phyloP scores from a whole-genome alignment of 169 alveolate species.

The Cryptosporidium parvum region DNA sequence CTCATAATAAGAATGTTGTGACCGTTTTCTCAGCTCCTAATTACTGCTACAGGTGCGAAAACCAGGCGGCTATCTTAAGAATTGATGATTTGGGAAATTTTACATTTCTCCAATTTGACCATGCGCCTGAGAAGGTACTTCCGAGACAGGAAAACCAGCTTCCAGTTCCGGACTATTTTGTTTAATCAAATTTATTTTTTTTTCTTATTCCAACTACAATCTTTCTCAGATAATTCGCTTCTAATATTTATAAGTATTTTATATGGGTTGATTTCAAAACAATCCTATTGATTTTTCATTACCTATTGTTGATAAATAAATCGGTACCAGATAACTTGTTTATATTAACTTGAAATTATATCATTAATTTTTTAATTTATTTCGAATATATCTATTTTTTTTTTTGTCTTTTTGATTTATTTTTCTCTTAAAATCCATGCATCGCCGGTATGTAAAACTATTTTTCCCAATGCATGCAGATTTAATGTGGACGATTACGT shows the following conservation, averaged over 20 bases:
- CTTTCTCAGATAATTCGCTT: conserved; percentile 11
- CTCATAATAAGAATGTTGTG: conserved; percentile 93
- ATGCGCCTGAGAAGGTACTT: conserved; percentile 79
- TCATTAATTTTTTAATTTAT: background rate
- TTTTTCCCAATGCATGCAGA: background rate
- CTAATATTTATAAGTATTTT: background rate
- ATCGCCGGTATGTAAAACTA: background rate
- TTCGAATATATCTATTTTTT: no score
- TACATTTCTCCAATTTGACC: conserved; percentile 80
- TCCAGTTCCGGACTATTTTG: conserved; percentile 71
- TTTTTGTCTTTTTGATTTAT: no score
- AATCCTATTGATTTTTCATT: background rate
- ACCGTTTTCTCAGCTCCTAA: conserved; percentile 99
- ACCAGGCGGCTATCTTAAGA: conserved; percentile 97
- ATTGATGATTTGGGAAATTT: conserved; percentile 91
- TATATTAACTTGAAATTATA: background rate
- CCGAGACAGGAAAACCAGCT: conserved; percentile 72
- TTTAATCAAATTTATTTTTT: background rate
- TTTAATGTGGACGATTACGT: background rate
- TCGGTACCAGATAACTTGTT: background rate
- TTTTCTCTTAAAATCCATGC: background rate
- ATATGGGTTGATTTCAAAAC: background rate
- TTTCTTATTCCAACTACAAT: background rate
- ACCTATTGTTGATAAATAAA: background rate
- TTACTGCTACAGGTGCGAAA: conserved; percentile 99